phyloP scores from a whole-genome alignment of 257 asterid species.

The Striga asiatica region DNA sequence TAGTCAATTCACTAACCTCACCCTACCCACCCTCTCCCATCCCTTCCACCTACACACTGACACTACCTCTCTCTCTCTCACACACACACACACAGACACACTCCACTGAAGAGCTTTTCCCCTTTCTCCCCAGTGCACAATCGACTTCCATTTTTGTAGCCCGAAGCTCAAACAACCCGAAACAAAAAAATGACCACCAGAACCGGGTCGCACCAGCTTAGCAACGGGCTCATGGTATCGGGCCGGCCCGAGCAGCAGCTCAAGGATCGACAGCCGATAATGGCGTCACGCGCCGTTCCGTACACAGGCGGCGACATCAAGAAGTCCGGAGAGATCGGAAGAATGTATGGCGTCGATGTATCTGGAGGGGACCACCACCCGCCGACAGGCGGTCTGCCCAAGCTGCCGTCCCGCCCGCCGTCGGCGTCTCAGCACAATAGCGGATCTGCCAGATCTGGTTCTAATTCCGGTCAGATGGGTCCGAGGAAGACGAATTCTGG shows the following conservation, averaged over 20 bases:
- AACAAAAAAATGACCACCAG: constrained; percentile 48
- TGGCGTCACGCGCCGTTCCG: constrained; percentile 63
- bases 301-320: constrained; percentile 91
- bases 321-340: constrained; percentile 82
- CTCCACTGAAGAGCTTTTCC: constrained; percentile 13
- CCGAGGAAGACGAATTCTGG: constrained; percentile 43
- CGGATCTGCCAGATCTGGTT: constrained; percentile 87
- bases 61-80: too few species aligned
- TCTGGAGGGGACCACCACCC: constrained; percentile 39
- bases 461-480: constrained; percentile 61
- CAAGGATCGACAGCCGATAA: constrained; percentile 63
- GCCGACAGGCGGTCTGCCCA: constrained; percentile 26
- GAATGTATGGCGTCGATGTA: constrained; percentile 70
- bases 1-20: constrained; percentile 26
- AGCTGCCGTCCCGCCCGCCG: constrained; percentile 53
- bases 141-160: neutral
- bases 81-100: constrained; percentile 14
- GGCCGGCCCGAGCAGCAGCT: constrained; percentile 74
- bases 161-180: neutral
- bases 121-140: constrained; percentile 11
- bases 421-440: constrained; percentile 53
- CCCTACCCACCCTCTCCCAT: neutral
- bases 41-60: constrained; percentile 20
- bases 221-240: constrained; percentile 79
- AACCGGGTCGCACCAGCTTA: constrained; percentile 83